Evolutionary conservation across 2,329 filamentous ascomycete genomes (phyloP), one percentile per base, ranked within the genome.

Genomic region (Trichoderma guizhouense): DNA sequence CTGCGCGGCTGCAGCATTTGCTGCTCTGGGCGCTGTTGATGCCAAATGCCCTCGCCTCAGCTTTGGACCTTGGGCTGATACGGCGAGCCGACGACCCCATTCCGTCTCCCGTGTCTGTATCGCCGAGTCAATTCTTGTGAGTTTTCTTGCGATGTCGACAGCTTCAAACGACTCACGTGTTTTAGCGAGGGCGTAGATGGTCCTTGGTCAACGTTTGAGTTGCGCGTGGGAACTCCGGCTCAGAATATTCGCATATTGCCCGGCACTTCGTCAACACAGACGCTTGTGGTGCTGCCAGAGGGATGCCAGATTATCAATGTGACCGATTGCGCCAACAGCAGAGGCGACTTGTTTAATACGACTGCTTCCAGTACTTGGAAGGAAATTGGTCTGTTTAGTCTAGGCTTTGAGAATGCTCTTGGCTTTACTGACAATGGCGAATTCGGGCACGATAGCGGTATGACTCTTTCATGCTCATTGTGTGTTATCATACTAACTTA

Each of bases 191-290:
- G 72, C 2, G 18, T 69, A n/a, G 72, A 73, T 36, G 72, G 72
- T 3, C 72, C 55, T 28, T 73, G 72, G 72, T 73, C 72, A 18
- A 72, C 63, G 7, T 73, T 73, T 72, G 72, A 71, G 57, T 57
- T 73, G 12, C 72, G 72, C 6, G 72, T 73, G 7, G 72, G 72
- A 5, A 72, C 62, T 36, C 72, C 72, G 3, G 69, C 72, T 4
- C 72, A 73, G 5, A 73, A 73, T 11, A 7, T 73, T 43, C 69
- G 72, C 28, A 36, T 73, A 15, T 21, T 73, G n/a, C 69, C 72
- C 4, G 72, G 72, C 7, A 73, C 72, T 28, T 73, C 72, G 21
- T 73, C 72, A 6, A 72, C 72, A 15, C 63, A 68, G 30, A 73
- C 72, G 3, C 43, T 72, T 5, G 72, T 73, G 12, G 69, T 73